Conservation (phyloP, 805 yeast genomes). For the Wickerhamomyces bovis region DNA sequence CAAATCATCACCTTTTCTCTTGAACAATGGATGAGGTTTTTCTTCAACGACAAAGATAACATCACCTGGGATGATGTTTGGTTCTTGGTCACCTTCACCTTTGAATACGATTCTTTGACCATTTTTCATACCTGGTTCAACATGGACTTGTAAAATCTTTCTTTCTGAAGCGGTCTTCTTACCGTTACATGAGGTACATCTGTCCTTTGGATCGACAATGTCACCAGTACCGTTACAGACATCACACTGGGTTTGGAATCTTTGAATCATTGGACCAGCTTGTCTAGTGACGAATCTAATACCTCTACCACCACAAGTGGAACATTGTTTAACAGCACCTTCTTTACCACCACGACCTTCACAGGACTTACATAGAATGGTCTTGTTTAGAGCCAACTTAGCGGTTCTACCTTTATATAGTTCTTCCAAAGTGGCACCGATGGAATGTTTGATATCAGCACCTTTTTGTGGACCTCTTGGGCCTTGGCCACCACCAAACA, state of each 20-base stretch:
- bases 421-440: conserved; percentile 85
- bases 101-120: conserved; percentile 87
- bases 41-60: conserved; percentile 89
- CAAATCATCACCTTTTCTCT: conserved; percentile 86
- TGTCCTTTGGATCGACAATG: conserved; percentile 77
- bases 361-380: conserved; percentile 81
- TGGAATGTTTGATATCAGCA: conserved; percentile 84
- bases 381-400: conserved; percentile 89
- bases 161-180: conserved; percentile 82
- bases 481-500: conserved; percentile 51
- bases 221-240: conserved; percentile 91
- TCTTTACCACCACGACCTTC: conserved; percentile 95
- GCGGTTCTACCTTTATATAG: conserved; percentile 90
- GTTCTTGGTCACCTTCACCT: conserved; percentile 98
- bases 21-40: conserved; percentile 76
- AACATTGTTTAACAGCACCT: conserved; percentile 82
- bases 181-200: conserved; percentile 85
- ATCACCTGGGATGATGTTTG: conserved; percentile 93
- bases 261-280: conserved; percentile 99
- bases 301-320: conserved; percentile 88
- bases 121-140: conserved; percentile 95
- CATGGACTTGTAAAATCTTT: conserved; percentile 88
- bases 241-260: conserved; percentile 93
- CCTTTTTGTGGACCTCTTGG: conserved; percentile 85
- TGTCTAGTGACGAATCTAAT: conserved; percentile 88